phyloP scores from a whole-genome alignment of 1,284 basidiomycete species.

The Ganoderma meredithae region DNA sequence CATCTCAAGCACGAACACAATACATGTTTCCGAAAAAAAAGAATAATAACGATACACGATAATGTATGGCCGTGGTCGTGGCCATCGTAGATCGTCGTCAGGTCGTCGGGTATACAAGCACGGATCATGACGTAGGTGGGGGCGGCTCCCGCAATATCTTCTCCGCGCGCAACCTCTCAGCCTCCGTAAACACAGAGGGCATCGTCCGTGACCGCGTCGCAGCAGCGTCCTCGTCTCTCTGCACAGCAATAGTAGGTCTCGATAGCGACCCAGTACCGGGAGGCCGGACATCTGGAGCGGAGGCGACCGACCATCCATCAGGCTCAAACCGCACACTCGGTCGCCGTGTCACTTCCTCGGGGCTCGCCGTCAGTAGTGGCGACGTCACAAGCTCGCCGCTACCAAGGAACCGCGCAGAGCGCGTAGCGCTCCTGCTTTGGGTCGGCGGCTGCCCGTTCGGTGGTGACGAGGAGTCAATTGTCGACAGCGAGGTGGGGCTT shows the following conservation, averaged over 20 bases:
- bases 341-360: slow-evolving; percentile 13
- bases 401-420: slow-evolving; percentile 22
- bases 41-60: slow-evolving; percentile 8
- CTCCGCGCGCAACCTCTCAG: slow-evolving; percentile 27
- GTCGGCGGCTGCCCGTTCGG: slow-evolving; percentile 3
- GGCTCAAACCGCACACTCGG: slow-evolving; percentile 30
- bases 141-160: slow-evolving; percentile 18
- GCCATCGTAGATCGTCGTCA: background rate
- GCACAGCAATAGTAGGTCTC: slow-evolving; percentile 11
- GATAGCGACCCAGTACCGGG: background rate
- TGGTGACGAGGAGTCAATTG: background rate
- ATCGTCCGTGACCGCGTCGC: slow-evolving; percentile 28
- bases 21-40: slow-evolving; percentile 1
- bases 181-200: slow-evolving; percentile 26
- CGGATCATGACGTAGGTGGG: background rate
- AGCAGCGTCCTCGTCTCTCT: slow-evolving; percentile 18
- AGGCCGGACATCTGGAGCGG: slow-evolving; percentile 23
- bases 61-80: background rate
- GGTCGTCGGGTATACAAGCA: background rate
- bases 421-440: slow-evolving; percentile 2
- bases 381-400: slow-evolving; percentile 25
- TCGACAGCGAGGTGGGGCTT: slow-evolving; percentile 19
- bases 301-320: slow-evolving; percentile 8
- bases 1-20: background rate
- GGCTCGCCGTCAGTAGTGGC: slow-evolving; percentile 13